Percentiles rank a stretch among this genome's conserved stretches.
Conservation (phyloP, 257 asterid genomes). For the Solanum arcanum region DNA sequence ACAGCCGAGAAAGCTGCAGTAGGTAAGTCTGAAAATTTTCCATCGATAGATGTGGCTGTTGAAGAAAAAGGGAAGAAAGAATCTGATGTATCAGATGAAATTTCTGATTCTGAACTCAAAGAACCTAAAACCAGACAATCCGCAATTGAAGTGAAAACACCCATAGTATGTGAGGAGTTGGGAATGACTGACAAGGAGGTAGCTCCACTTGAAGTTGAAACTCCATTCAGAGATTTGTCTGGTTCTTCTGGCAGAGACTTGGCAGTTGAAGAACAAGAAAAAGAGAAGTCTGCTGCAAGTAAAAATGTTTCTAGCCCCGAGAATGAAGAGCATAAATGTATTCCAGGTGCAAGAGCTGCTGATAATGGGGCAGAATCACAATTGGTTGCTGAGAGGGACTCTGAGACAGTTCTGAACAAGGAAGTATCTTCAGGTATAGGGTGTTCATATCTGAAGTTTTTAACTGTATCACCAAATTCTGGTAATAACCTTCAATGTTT, state of each 20-base stretch:
- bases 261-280: conserved; percentile 4
- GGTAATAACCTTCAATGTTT: background rate
- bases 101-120: background rate
- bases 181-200: background rate
- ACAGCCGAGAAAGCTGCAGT: background rate
- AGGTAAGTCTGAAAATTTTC: background rate
- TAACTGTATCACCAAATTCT: background rate
- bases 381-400: background rate
- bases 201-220: background rate
- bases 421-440: background rate
- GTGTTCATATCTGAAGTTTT: background rate
- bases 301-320: background rate
- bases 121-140: background rate
- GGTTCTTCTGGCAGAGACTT: background rate
- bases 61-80: background rate
- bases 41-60: background rate
- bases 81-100: background rate
- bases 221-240: background rate
- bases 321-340: background rate
- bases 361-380: background rate
- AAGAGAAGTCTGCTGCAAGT: background rate
- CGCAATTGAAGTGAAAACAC: background rate
- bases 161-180: background rate
- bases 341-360: background rate
- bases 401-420: background rate